Base-by-base conservation (phyloP, 352 stramenopile genomes). In the Pythium utonaiense region DNA sequence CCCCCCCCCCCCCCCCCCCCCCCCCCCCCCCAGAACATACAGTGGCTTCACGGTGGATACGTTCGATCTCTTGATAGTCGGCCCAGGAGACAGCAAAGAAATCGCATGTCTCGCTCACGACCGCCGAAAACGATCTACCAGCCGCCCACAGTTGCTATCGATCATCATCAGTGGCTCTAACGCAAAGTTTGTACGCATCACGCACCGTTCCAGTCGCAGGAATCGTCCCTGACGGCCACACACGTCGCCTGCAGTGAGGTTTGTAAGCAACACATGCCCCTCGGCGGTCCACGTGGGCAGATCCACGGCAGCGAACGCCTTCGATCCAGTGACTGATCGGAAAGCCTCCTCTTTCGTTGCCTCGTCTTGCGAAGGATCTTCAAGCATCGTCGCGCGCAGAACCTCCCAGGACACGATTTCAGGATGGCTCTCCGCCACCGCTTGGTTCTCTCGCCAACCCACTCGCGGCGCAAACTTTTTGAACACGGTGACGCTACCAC, bases 381-480 rank as follows among this genome's bases (percentile, higher is more conserved):
- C 45, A 10, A 47, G n/a, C 12, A 51, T 41, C 14, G 34, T 49
- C 3, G 38, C 45, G 25, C 44, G 45, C 27, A 62, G 21, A 17
- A 41, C 19, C 38, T 67, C 75, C 75, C 47, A 82, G 60, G 40
- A 75, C 34, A 9, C 71, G 44, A 27, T 51, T 48, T 12, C 8
- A 16, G 0, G 1, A 10, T 50, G 27, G 6, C 13, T 19, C 21
- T 28, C 13, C n/a, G 21, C 28, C 27, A 7, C 25, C 5, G 3
- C 14, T 36, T 64, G 57, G 21, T 53, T 57, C 9, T 73, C 60
- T 50, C 67, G 70, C 57, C 55, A 38, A 65, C 54, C 49, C 67
- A 77, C 49, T 16, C 42, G 58, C n/a, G 60, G 54, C 6, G 63
- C 45, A 33, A 74, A 54, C n/a, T 60, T 62, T 50, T 77, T 77